Conservation (phyloP, 1,284 basidiomycete species). For the Boletus subluridellus region DNA sequence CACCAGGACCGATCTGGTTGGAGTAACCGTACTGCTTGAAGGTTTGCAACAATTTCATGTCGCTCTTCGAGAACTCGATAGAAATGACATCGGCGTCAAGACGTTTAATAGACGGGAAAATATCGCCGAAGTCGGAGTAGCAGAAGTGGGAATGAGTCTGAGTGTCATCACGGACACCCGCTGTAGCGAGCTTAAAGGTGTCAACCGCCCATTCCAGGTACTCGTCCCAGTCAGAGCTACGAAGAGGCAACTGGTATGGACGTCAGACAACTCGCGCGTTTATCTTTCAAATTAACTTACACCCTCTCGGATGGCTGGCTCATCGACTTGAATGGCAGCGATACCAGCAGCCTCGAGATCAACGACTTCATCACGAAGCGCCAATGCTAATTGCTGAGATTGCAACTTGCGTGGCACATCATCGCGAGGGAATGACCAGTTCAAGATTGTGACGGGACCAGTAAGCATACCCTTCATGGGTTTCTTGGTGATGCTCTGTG, state of each 20-base stretch:
- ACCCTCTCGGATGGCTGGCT: conserved; percentile 99
- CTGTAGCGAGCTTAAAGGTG: conserved; percentile 94
- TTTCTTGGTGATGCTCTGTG: conserved; percentile 89
- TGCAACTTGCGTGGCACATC: conserved; percentile 96
- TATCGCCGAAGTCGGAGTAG: conserved; percentile 95
- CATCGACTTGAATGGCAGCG: conserved; percentile 98
- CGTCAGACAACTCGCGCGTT: conserved; percentile 14
- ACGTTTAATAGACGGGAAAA: conserved; percentile 96
- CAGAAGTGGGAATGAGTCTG: conserved; percentile 99
- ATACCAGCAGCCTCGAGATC: conserved; percentile 99
- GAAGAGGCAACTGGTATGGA: conserved; percentile 72
- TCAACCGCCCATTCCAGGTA: conserved; percentile 98
- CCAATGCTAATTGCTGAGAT: conserved; percentile 97
- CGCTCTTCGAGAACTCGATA: conserved; percentile 97
- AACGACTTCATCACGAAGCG: conserved; percentile 96
- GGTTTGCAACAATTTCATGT: conserved; percentile 94
- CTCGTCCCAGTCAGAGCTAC: conserved; percentile 89
- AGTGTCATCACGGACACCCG: conserved; percentile 87
- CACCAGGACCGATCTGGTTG: conserved; percentile 98
- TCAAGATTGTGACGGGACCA: conserved; percentile 95
- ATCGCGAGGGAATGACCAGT: conserved; percentile 99
- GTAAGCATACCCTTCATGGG: conserved; percentile 99
- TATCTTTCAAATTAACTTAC: conserved; percentile 42
- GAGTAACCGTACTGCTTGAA: conserved; percentile 97
- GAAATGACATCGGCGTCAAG: conserved; percentile 99